Conservation (phyloP, 495 filamentous ascomycete genomes). For the Parathielavia appendiculata region DNA sequence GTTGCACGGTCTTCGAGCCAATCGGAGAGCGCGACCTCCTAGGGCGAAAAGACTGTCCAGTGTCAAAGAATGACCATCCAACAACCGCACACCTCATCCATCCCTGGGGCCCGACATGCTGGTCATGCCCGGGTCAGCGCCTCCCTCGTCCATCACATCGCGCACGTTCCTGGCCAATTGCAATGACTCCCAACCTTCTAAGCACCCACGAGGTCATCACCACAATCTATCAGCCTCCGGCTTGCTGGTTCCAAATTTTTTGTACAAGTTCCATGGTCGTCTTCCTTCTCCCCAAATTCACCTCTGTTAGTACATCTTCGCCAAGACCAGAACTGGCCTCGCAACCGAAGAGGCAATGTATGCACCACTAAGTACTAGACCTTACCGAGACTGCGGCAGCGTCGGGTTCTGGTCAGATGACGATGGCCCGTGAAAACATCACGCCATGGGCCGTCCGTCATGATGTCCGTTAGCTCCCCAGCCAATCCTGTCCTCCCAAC, state of each 20-base stretch:
- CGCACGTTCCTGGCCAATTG: constrained; percentile 17
- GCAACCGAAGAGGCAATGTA: too few relatives aligned
- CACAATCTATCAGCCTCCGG: constrained; percentile 6
- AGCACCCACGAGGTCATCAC: background rate
- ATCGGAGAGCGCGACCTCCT: constrained; percentile 12
- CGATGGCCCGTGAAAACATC: constrained; percentile 13
- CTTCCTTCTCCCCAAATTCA: background rate
- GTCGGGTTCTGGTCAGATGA: constrained; percentile 9
- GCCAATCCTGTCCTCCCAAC: too few relatives aligned
- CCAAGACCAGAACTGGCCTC: background rate
- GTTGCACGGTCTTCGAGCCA: constrained; percentile 6
- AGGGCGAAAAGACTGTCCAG: constrained; percentile 4
- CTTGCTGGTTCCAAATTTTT: background rate
- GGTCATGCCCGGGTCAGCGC: constrained; percentile 17
- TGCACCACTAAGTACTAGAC: too few relatives aligned
- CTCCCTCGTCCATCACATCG: constrained; percentile 17
- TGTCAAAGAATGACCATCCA: constrained; percentile 1
- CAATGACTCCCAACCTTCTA: background rate
- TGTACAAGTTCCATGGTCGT: constrained; percentile 5
- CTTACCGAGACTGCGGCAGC: background rate
- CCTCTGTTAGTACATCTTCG: background rate
- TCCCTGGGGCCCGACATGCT: background rate
- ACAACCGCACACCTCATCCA: constrained; percentile 12
- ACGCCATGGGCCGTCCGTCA: constrained; percentile 18
- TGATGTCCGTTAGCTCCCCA: background rate